Evolutionary conservation across 2,329 filamentous ascomycete genomes (phyloP), one percentile per base, ranked within the genome.

Genomic region (Emydomyces testavorans): DNA sequence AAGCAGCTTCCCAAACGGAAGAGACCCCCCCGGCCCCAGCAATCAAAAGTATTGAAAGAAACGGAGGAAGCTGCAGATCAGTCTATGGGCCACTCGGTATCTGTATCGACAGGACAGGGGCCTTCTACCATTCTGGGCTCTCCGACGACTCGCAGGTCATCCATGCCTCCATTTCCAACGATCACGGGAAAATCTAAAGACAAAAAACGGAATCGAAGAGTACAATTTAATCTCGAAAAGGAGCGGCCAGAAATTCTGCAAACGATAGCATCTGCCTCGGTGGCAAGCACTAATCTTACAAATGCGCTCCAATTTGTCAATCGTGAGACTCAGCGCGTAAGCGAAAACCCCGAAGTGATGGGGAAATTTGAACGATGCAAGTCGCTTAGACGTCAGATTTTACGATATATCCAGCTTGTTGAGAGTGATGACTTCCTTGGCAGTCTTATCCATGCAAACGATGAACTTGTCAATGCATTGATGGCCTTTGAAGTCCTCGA

Each of bases 401-500:
- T 96, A 32, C 83, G 88, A 48, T 96, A 95, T 63, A 94, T 96
- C 53, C 87, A 96, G 60, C 77, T 88, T 43, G 83, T 96, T 10
- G 86, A 94, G 62, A 82, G 80, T 6, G 90, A 96, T 60, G 82
- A 96, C 59, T 95, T 85, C 74, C 80, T 98, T 6, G 92, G 90
- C 35, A 82, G 86, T 52, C 74, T 98, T 3, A 80, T 98, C 15
- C 86, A 92, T 59, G 89, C 90, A 54, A 96, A 98, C 59, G 92
- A 98, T 58, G 85, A 94, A 65, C 80, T 98, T n/a, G 85, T 96
- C 34, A 83, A 83, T 52, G 87, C 89, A 1, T 74, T 98, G 49
- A 94, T 94, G 78, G 85, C 88, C 0, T 98, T 88, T 60, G 90
- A 96, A 66, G 85, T 95, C 57, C 78, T 96, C 53, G 90, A 98